phyloP scores from a whole-genome alignment of 2,329 filamentous ascomycete species.

The Gremmenia infestans region DNA sequence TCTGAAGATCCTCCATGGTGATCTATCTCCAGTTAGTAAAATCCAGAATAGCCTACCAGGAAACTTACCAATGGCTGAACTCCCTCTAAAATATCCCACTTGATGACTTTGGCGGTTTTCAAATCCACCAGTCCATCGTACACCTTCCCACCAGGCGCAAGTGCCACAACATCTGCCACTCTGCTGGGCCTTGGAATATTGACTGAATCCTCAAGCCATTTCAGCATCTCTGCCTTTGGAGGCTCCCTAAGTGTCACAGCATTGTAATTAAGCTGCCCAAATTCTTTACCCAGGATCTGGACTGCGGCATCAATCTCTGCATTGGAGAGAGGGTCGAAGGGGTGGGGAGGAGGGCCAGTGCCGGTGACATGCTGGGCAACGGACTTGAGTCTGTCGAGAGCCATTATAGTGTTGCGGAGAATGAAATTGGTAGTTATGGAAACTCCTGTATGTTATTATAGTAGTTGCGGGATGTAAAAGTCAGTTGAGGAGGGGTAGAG shows the following conservation, averaged over 20 bases:
- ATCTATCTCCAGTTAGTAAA: conserved; percentile 47
- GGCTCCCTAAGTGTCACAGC: conserved; percentile 81
- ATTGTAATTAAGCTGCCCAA: conserved; percentile 76
- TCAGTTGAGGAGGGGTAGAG: conserved; percentile 1
- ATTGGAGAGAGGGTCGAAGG: conserved; percentile 70
- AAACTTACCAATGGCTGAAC: conserved; percentile 70
- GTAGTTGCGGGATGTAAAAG: conserved; percentile 2
- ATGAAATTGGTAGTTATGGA: neutral
- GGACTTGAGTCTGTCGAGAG: conserved; percentile 59
- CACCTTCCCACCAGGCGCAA: conserved; percentile 72
- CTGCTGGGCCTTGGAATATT: conserved; percentile 59
- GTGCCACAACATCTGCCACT: conserved; percentile 77
- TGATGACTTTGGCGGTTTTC: conserved; percentile 56
- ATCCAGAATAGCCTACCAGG: neutral
- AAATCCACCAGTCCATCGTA: conserved; percentile 80
- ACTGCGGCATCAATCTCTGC: conserved; percentile 71
- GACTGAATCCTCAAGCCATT: conserved; percentile 66
- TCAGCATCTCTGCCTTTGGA: conserved; percentile 76
- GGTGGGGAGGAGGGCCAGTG: conserved; percentile 53
- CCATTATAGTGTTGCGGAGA: conserved; percentile 40
- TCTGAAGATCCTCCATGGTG: conserved; percentile 83
- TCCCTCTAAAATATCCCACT: conserved; percentile 71
- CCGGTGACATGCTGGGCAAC: conserved; percentile 57
- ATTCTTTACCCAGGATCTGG: conserved; percentile 60
- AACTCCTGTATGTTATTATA: neutral